phyloP scores from a whole-genome alignment of 2,329 filamentous ascomycete genomes.

The Cercospora brassicicola region DNA sequence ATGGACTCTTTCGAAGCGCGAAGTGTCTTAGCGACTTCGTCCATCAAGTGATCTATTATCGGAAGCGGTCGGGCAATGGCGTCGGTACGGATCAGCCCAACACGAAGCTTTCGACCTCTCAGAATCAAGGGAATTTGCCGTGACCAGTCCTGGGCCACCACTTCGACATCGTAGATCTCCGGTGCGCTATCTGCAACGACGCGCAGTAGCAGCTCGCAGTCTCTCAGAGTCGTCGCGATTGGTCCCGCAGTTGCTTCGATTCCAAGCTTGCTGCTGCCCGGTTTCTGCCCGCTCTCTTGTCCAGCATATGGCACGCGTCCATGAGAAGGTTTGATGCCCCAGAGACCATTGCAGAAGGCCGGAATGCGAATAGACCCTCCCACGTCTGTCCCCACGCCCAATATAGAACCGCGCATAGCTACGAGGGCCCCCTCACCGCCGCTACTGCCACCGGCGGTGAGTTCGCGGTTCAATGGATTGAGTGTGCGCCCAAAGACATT shows the following conservation, averaged over 20 bases:
- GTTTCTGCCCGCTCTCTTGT: conserved; percentile 50
- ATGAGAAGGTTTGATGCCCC: conserved; percentile 49
- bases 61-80: conserved; percentile 55
- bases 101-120: conserved; percentile 37
- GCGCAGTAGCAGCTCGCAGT: conserved; percentile 56
- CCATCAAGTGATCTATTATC: conserved; percentile 49
- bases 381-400: conserved; percentile 58
- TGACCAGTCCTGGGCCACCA: conserved; percentile 44
- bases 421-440: conserved; percentile 57
- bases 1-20: conserved; percentile 43
- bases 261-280: conserved; percentile 50
- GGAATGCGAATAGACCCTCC: conserved; percentile 53
- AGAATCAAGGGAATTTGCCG: conserved; percentile 27
- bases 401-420: conserved; percentile 49
- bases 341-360: conserved; percentile 52
- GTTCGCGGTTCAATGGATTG: conserved; percentile 50
- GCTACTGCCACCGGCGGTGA: conserved; percentile 55
- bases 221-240: conserved; percentile 50
- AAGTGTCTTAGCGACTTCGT: conserved; percentile 47
- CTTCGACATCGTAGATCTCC: conserved; percentile 52
- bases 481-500: conserved; percentile 52
- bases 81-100: conserved; percentile 55
- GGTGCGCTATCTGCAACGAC: conserved; percentile 55
- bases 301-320: conserved; percentile 55
- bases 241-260: conserved; percentile 50